These are phyloP conservation scores for Erucastrum elatum DNA, from an alignment of 345 rosid genomes.

Conservation along the genomic window DNA sequence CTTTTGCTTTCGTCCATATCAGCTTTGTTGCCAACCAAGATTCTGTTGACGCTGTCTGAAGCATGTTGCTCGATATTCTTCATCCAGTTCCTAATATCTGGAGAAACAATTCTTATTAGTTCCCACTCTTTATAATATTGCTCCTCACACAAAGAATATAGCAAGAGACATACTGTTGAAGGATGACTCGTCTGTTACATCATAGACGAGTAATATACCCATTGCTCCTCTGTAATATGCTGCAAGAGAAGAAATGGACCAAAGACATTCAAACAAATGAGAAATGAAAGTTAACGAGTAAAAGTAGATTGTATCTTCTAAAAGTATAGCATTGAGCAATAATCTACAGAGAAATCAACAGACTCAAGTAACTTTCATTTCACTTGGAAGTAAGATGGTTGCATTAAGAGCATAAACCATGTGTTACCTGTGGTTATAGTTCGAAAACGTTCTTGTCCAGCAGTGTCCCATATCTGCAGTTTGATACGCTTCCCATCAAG, in stretches of 20 bases:
- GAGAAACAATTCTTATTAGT: constrained; percentile 16
- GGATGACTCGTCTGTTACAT: constrained; percentile 91
- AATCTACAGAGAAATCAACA: background rate
- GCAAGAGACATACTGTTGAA: constrained; percentile 63
- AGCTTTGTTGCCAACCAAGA: constrained; percentile 69
- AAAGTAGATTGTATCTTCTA: background rate
- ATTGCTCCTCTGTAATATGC: constrained; percentile 95
- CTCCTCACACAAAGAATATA: background rate
- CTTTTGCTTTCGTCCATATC: constrained; percentile 75
- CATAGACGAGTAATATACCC: constrained; percentile 91
- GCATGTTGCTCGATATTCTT: constrained; percentile 70
- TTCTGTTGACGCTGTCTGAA: constrained; percentile 61
- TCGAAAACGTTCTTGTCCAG: constrained; percentile 63
- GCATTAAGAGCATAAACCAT: background rate
- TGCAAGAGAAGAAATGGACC: constrained; percentile 31
- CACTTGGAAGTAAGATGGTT: background rate
- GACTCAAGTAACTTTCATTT: background rate
- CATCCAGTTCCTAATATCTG: constrained; percentile 69
- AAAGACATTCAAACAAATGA: background rate
- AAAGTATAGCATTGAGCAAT: background rate
- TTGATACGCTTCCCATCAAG: constrained; percentile 63
- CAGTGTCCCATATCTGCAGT: constrained; percentile 68
- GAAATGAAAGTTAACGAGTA: background rate
- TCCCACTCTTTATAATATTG: background rate
- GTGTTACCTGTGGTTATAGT: constrained; percentile 56